Conservation (phyloP, 1,284 basidiomycete species). For the Cutaneotrichosporon dermatis region DNA sequence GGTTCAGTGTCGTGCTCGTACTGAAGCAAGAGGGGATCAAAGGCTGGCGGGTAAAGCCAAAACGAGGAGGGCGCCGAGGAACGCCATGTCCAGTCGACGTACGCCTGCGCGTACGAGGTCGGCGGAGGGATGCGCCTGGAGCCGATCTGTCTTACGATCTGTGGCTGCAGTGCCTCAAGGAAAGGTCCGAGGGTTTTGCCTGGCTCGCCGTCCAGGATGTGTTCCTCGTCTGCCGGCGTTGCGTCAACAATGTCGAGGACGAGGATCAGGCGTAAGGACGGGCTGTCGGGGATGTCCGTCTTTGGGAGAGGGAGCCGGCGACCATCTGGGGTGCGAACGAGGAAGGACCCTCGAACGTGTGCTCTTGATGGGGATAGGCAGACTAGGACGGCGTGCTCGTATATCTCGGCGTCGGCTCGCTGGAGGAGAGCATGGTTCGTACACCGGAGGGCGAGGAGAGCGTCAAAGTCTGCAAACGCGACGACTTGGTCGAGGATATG, state of each 20-base stretch:
- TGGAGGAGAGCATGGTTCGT: not conserved
- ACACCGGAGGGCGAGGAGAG: not conserved
- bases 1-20: no score
- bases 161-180: not conserved
- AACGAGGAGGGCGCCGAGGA: not conserved
- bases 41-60: not conserved
- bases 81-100: not conserved
- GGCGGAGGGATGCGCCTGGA: not conserved
- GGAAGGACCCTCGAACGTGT: not conserved
- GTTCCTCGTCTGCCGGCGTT: not conserved
- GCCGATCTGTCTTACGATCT: not conserved
- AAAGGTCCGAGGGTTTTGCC: not conserved
- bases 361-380: not conserved
- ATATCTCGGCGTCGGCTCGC: not conserved
- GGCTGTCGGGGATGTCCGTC: not conserved
- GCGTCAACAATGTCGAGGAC: not conserved
- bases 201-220: no score
- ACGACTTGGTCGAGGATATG: not conserved
- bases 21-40: no score
- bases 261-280: not conserved
- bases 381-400: not conserved
- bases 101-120: not conserved
- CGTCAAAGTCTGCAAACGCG: not conserved
- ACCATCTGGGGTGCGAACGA: not conserved
- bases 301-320: not conserved